Evolutionary conservation across 129 eudicot genomes (phyloP).

Genomic region (Artemisia tridentata): DNA sequence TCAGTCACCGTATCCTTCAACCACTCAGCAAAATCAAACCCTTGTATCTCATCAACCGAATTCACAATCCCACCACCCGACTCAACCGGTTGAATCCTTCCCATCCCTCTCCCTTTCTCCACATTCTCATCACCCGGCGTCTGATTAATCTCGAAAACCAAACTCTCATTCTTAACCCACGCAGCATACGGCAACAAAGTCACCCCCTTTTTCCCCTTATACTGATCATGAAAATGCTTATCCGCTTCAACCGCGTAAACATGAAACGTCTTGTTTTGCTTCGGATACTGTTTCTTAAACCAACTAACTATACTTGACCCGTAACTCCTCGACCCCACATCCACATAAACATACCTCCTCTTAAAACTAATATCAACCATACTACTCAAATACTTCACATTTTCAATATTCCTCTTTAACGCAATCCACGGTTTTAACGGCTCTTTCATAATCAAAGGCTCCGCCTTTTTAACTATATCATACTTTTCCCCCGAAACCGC

Average conservation of each 20-base stretch:
- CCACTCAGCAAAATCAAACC: conserved; percentile 95
- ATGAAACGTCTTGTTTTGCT: conserved; percentile 80
- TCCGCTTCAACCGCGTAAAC: conserved; percentile 88
- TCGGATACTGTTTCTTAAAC: conserved; percentile 92
- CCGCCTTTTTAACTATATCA: conserved; percentile 60
- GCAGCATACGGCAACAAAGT: conserved; percentile 89
- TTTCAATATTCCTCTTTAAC: conserved; percentile 63
- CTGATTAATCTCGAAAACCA: conserved; percentile 73
- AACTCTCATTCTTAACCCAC: conserved; percentile 85
- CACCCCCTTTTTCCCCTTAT: conserved; percentile 62
- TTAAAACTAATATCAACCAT: conserved; percentile 83
- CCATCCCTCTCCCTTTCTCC: conserved; percentile 89
- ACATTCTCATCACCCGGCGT: conserved; percentile 63
- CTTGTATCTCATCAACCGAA: conserved; percentile 69
- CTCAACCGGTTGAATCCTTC: conserved; percentile 72
- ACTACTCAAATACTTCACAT: conserved; percentile 66
- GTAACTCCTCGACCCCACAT: conserved; percentile 88
- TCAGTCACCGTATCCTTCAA: conserved; percentile 59
- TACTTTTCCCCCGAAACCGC: conserved; percentile 59
- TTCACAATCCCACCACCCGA: conserved; percentile 46
- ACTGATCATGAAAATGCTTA: conserved; percentile 61
- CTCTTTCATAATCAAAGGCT: conserved; percentile 71
- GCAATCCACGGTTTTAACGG: conserved; percentile 93
- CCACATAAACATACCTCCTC: conserved; percentile 66
- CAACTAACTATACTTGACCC: conserved; percentile 95